These are phyloP conservation scores for Peronospora farinosa DNA, from an alignment of 352 stramenopile species.

Conservation along the genomic window DNA sequence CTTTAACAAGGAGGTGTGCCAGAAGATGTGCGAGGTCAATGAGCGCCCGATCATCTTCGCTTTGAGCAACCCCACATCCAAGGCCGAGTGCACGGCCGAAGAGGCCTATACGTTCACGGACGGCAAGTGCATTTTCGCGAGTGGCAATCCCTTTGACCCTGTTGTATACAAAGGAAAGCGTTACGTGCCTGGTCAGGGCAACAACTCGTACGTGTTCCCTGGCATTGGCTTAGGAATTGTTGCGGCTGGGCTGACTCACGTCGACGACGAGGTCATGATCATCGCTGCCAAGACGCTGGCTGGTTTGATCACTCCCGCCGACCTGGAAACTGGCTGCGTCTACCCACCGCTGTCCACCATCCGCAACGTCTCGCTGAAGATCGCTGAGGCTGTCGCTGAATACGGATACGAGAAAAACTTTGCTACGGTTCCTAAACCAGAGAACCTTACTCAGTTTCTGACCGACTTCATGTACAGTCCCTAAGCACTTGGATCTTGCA, in stretches of 20 bases:
- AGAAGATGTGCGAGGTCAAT: constrained; percentile 84
- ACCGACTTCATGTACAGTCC: constrained; percentile 67
- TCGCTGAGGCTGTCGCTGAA: constrained; percentile 88
- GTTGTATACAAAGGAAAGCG: constrained; percentile 85
- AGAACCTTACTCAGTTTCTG: constrained; percentile 49
- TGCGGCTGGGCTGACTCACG: constrained; percentile 69
- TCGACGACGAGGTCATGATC: constrained; percentile 81
- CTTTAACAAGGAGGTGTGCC: constrained; percentile 86
- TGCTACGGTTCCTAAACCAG: constrained; percentile 45
- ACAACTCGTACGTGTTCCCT: constrained; percentile 98
- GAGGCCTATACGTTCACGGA: constrained; percentile 96
- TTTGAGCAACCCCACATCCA: constrained; percentile 93
- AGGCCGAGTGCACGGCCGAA: constrained; percentile 94
- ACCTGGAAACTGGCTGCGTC: constrained; percentile 89
- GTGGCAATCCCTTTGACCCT: constrained; percentile 91
- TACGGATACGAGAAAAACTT: constrained; percentile 63
- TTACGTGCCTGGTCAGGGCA: constrained; percentile 85
- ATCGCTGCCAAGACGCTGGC: constrained; percentile 72
- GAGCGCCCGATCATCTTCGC: constrained; percentile 94
- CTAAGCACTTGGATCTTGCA: constrained; percentile 30
- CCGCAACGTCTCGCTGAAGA: constrained; percentile 88
- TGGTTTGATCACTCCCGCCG: constrained; percentile 74
- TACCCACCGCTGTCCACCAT: constrained; percentile 91
- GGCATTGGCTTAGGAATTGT: constrained; percentile 92
- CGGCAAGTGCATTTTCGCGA: constrained; percentile 93